These are phyloP conservation scores for Phytophthora boehmeriae DNA, from an alignment of 352 stramenopile species.

Conservation along the genomic window DNA sequence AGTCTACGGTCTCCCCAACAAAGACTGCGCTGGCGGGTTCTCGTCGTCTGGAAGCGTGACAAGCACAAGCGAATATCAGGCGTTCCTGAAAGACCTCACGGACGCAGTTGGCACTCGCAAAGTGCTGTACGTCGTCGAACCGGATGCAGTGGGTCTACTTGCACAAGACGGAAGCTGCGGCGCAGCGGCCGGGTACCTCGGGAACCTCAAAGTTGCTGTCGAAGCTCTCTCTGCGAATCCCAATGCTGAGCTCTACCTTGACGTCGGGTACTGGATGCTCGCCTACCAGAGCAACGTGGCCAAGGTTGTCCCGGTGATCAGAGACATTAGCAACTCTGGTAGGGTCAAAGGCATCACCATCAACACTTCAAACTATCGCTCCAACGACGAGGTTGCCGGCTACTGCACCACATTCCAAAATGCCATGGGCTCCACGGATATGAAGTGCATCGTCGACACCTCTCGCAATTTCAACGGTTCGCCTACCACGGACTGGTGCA, in stretches of 20 bases:
- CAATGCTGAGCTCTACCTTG: slow-evolving; percentile 62
- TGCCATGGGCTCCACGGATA: slow-evolving; percentile 24
- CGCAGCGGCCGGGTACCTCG: slow-evolving; percentile 38
- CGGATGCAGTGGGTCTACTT: slow-evolving; percentile 51
- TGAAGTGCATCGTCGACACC: slow-evolving; percentile 59
- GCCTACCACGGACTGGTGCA: slow-evolving; percentile 50
- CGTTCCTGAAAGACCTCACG: slow-evolving; percentile 42
- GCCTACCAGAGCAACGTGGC: slow-evolving; percentile 5
- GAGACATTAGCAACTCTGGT: slow-evolving; percentile 28
- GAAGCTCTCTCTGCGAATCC: slow-evolving; percentile 40
- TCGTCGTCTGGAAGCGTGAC: slow-evolving; percentile 32
- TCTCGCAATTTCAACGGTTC: slow-evolving; percentile 58
- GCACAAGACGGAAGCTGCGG: slow-evolving; percentile 23
- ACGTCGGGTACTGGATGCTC: slow-evolving; percentile 58
- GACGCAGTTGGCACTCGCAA: slow-evolving; percentile 46
- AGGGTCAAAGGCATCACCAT: slow-evolving; percentile 56
- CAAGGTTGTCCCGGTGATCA: slow-evolving; percentile 30
- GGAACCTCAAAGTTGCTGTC: slow-evolving; percentile 46
- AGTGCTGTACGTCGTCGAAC: slow-evolving; percentile 62
- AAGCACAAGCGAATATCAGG: slow-evolving; percentile 40
- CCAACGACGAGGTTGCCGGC: slow-evolving; percentile 35
- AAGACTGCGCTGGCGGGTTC: slow-evolving; percentile 54
- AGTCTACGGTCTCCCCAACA: slow-evolving; percentile 67
- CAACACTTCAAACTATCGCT: slow-evolving; percentile 72
- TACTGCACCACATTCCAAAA: slow-evolving; percentile 54